Evolutionary conservation across 2,329 filamentous ascomycete genomes (phyloP), one percentile per base, ranked within the genome.

Genomic region (Lojkania enalia): DNA sequence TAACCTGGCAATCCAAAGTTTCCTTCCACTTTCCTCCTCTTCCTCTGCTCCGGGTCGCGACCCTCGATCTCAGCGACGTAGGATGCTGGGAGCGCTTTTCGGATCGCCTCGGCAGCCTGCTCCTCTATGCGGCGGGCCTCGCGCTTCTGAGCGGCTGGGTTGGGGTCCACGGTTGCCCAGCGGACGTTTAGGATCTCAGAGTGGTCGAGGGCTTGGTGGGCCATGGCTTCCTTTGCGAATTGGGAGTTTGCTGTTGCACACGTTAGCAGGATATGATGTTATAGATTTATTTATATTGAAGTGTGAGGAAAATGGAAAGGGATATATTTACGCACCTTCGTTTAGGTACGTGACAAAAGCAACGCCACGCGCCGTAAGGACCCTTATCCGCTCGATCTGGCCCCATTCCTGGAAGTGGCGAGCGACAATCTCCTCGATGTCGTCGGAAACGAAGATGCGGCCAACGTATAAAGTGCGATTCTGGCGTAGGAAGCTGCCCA

Each of bases 401-500:
- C 94, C 94, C 91, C 91, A 99, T 79, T 99, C 94, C 18, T 90
- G 87, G 66, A 97, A 96, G 72, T 99, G 94, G 12, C 95, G 80
- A 20, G 92, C 86, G 4, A 97, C 92, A 25, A 97, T 83, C 72
- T 99, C 94, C 67, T 99, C 92, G 51, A 97, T 96, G 64, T 97
- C 92, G 69, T 97, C 94, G 11, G 86, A 92, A 25, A 96, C 92
- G 69, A 96, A 90, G 68, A 99, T 96, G 36, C 91, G 79, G 4
- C 94, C 94, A 1, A 96, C 83, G 61, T 99, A 99, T 4, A 99
- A 77, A 1, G 94, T 99, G 21, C 94, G 80, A 66, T 99, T 99
- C 64, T 95, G 88, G 16, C 94, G 81, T 83, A 91, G 86, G 64
- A 99, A 99, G 50, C 84, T 90, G 19, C 94, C 94, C 2, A 96